Evolutionary conservation across 2,329 filamentous ascomycete species (phyloP).

Genomic region (Exophiala dermatitidis): DNA sequence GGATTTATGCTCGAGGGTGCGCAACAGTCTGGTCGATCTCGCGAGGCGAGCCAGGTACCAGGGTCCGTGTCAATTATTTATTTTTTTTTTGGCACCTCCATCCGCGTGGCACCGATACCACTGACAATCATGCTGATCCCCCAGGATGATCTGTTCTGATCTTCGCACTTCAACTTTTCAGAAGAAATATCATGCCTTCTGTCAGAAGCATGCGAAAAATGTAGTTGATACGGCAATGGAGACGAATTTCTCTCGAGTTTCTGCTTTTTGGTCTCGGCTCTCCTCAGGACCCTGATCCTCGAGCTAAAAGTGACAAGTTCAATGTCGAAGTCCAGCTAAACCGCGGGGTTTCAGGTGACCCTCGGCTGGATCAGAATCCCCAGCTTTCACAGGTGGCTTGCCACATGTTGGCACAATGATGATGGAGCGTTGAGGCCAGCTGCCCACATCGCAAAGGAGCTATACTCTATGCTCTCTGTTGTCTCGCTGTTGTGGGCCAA

Average conservation of each 20-base stretch:
- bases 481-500: too few relatives aligned
- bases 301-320: neutral
- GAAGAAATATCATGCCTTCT: neutral
- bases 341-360: constrained; percentile 16
- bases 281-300: neutral
- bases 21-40: neutral
- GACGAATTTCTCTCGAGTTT: too few relatives aligned
- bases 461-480: too few relatives aligned
- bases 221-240: too few relatives aligned
- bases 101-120: constrained; percentile 10
- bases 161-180: neutral
- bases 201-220: too few relatives aligned
- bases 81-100: neutral
- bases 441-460: too few relatives aligned
- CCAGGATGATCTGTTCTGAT: neutral
- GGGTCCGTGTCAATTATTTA: too few relatives aligned
- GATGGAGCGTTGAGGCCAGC: too few relatives aligned
- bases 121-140: constrained; percentile 7
- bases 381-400: constrained; percentile 4
- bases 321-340: neutral
- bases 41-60: neutral
- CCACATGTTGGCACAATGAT: neutral
- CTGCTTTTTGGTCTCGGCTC: too few relatives aligned
- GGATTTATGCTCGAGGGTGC: too few relatives aligned
- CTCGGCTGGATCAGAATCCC: constrained; percentile 12